Base-by-base conservation (phyloP, 2,329 filamentous ascomycete genomes). In the Epichloe elymi region DNA sequence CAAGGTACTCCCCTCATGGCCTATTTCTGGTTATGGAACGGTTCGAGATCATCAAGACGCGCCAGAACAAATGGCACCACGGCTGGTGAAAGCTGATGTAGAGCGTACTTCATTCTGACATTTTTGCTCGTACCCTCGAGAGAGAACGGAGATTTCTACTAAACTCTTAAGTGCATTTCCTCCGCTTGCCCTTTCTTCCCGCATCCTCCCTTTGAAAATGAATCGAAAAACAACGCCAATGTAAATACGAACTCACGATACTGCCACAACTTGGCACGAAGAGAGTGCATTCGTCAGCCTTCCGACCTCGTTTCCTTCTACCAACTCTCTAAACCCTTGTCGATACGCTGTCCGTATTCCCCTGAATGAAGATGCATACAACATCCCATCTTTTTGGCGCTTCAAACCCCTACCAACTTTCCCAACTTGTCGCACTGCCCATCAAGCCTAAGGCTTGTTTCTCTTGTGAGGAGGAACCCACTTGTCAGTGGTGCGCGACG, bases 401-500 rank as follows among this genome's bases (percentile, higher is more conserved):
- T 30, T 33, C n/a, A 37, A 19, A 19, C 10, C 44, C 23, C 19
- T 15, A 23, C 30, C 3, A 19, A 11, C 39, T n/a, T 14, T 2
- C 30, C 40, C 12, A 44, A 33, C 17, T 53, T 36, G 10, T 20
- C 19, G 11, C 20, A 15, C 38, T 15, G 14, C 19, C 17, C 23
- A 43, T 35, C 42, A 15, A 30, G 30, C 11, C 56, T 48, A 60
- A 51, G 56, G 57, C 61, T 66, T 63, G 57, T 67, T 66, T 57
- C 66, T 65, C 63, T 61, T 37, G 54, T 71, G 67, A 59, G 66
- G 68, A 58, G 80, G 80, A 60, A 83, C 76, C 67, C 74, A 84
- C 65, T 80, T 83, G 58, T 78, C 78, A 44, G 75, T 60, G 30
- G 67, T 75, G 41, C 74, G 73, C 15, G 78, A 65, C 60, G 74